These are phyloP conservation scores for Diphasiastrum complanatum DNA, from an alignment of 83 land plant genomes.

Conservation along the genomic window DNA sequence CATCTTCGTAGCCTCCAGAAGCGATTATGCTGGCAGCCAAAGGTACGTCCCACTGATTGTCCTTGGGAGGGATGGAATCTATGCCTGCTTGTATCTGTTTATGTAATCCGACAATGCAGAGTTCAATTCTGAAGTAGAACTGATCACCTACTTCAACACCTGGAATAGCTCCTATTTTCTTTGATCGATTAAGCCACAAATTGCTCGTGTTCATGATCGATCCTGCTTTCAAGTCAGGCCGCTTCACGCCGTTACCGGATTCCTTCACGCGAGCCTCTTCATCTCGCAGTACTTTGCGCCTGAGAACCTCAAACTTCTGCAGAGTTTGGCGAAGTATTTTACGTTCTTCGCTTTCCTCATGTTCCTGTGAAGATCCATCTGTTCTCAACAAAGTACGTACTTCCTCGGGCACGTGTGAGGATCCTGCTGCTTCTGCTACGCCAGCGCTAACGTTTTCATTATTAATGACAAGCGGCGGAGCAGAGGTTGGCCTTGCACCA, in stretches of 20 bases:
- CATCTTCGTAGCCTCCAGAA: slow-evolving; percentile 15
- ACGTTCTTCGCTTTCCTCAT: too few species aligned
- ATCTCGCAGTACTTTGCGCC: slow-evolving; percentile 5
- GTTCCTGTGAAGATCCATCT: too few species aligned
- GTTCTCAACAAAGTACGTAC: too few species aligned
- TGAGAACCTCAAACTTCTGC: slow-evolving; percentile 7
- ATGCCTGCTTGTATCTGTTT: slow-evolving; percentile 15
- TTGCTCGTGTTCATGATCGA: not conserved
- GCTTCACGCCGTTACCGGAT: not conserved
- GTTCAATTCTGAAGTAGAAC: slow-evolving; percentile 15
- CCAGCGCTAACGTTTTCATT: too few species aligned
- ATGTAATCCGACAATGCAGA: slow-evolving; percentile 12
- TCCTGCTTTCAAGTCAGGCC: slow-evolving; percentile 17
- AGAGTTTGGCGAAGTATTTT: too few species aligned
- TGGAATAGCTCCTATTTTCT: slow-evolving; percentile 11
- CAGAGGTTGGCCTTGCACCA: too few species aligned
- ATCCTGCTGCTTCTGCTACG: too few species aligned
- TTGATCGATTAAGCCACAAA: not conserved
- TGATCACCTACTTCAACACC: slow-evolving; percentile 16
- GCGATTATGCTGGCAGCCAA: slow-evolving; percentile 14
- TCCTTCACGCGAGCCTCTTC: slow-evolving; percentile 5
- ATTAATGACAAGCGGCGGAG: too few species aligned
- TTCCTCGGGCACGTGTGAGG: too few species aligned
- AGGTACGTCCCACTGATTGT: not conserved
- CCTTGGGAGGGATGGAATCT: slow-evolving; percentile 7